phyloP scores from a whole-genome alignment of 148 eudicot genomes.

The Dysphania ambrosioides region DNA sequence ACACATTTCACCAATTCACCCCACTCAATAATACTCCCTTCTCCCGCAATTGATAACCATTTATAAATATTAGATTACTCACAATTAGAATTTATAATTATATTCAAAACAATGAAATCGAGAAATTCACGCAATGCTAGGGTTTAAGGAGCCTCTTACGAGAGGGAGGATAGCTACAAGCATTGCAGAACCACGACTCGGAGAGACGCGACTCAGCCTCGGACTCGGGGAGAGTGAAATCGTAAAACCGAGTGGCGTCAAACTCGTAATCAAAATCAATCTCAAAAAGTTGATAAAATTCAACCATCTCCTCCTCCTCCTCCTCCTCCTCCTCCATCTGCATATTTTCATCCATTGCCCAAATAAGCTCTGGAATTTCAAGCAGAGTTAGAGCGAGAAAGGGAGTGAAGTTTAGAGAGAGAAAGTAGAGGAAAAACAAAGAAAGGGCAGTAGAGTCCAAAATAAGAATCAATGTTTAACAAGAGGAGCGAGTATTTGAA shows the following conservation, averaged over 20 bases:
- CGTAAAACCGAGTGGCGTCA: conserved; percentile 66
- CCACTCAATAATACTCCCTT: neutral
- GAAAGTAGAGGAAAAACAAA: neutral
- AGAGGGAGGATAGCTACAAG: conserved; percentile 67
- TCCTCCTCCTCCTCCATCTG: conserved; percentile 24
- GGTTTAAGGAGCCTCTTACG: conserved; percentile 35
- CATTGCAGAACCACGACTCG: conserved; percentile 66
- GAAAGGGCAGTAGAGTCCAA: conserved; percentile 27
- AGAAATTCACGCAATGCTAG: neutral
- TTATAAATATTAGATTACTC: too few relatives aligned
- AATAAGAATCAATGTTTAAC: conserved; percentile 29
- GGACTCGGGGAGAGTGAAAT: conserved; percentile 63
- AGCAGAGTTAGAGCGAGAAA: conserved; percentile 2
- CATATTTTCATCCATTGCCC: conserved; percentile 44
- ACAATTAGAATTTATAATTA: too few relatives aligned
- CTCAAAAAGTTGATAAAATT: conserved; percentile 53
- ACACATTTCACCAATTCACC: too few relatives aligned
- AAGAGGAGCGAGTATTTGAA: neutral
- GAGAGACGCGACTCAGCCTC: conserved; percentile 49
- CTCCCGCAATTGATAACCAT: neutral
- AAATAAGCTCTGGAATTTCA: conserved; percentile 10
- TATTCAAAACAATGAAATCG: neutral
- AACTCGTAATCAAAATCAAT: conserved; percentile 78
- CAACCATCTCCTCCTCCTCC: conserved; percentile 24
- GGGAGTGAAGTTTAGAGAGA: neutral